These are phyloP conservation scores for Aristolochia contorta DNA, from an alignment of 164 flowering plant genomes.

Conservation along the genomic window DNA sequence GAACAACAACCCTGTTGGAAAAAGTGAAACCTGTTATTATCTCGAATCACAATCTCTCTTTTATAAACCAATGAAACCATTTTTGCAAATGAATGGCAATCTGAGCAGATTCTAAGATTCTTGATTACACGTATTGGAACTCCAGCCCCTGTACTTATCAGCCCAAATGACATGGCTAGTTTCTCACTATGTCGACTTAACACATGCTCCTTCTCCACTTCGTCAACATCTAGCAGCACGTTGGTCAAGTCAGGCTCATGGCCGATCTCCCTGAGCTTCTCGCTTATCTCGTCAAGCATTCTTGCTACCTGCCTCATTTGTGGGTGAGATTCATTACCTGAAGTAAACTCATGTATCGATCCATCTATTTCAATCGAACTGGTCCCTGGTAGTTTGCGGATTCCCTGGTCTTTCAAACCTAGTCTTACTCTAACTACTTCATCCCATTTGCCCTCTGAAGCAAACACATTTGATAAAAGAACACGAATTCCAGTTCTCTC, in stretches of 20 bases:
- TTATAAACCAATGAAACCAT: constrained; percentile 31
- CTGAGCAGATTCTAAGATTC: constrained; percentile 53
- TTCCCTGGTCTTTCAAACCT: constrained; percentile 36
- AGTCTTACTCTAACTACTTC: constrained; percentile 49
- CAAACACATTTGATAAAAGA: constrained; percentile 51
- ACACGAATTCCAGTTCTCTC: constrained; percentile 33
- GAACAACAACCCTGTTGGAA: constrained; percentile 49
- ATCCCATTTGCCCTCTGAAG: constrained; percentile 45
- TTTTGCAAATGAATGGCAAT: constrained; percentile 51
- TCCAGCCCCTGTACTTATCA: constrained; percentile 27
- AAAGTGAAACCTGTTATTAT: constrained; percentile 44
- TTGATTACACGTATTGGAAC: constrained; percentile 38
- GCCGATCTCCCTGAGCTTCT: constrained; percentile 28
- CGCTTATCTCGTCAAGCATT: constrained; percentile 37
- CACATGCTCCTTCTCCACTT: constrained; percentile 37
- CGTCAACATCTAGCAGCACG: constrained; percentile 48
- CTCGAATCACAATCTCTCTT: constrained; percentile 41
- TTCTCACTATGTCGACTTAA: constrained; percentile 53
- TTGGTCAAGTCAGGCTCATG: constrained; percentile 34
- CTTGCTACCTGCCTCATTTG: constrained; percentile 15
- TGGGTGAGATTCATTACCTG: constrained; percentile 40
- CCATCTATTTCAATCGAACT: constrained; percentile 46
- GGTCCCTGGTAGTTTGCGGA: constrained; percentile 43
- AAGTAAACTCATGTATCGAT: constrained; percentile 41
- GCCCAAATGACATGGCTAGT: constrained; percentile 50